Conservation (phyloP, 2,329 filamentous ascomycete genomes). For the Thelonectria blattea region DNA sequence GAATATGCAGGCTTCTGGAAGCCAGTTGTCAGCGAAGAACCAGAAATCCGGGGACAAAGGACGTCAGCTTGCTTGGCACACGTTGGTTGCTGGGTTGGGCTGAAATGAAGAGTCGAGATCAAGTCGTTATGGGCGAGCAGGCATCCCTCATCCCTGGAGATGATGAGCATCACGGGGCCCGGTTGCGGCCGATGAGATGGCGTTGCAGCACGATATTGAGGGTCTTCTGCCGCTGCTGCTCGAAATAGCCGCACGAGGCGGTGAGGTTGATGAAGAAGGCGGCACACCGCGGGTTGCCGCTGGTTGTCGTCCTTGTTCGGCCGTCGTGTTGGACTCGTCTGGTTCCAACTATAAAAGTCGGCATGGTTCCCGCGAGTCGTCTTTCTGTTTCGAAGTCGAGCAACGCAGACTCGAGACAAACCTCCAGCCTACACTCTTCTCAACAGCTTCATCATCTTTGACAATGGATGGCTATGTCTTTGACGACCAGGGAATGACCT, state of each 20-base stretch:
- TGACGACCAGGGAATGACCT: conserved; percentile 35
- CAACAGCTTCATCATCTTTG: neutral
- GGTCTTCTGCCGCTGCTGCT: conserved; percentile 3
- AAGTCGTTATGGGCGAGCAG: conserved; percentile 18
- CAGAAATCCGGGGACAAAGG: conserved; percentile 8
- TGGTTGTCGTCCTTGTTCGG: conserved; percentile 14
- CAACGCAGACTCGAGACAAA: conserved; percentile 1
- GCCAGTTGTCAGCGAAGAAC: conserved; percentile 23
- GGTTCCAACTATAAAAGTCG: conserved; percentile 30
- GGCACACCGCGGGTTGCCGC: conserved; percentile 9
- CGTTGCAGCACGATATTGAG: conserved; percentile 8
- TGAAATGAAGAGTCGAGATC: conserved; percentile 13
- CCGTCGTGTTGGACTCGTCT: conserved; percentile 6
- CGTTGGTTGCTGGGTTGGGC: conserved; percentile 16
- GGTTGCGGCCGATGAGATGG: conserved; percentile 27
- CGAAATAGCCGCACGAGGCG: conserved; percentile 18
- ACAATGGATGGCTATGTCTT: conserved; percentile 29
- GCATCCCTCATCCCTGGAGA: conserved; percentile 28
- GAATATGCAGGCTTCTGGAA: conserved; percentile 8
- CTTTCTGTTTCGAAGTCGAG: conserved; percentile 1
- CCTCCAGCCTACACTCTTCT: neutral
- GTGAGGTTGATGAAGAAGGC: conserved; percentile 22
- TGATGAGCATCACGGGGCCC: conserved; percentile 31
- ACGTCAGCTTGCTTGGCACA: conserved; percentile 13
- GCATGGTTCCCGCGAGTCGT: conserved; percentile 5